Conservation (phyloP, 345 rosid species). For the Eucalyptus tenuipes region DNA sequence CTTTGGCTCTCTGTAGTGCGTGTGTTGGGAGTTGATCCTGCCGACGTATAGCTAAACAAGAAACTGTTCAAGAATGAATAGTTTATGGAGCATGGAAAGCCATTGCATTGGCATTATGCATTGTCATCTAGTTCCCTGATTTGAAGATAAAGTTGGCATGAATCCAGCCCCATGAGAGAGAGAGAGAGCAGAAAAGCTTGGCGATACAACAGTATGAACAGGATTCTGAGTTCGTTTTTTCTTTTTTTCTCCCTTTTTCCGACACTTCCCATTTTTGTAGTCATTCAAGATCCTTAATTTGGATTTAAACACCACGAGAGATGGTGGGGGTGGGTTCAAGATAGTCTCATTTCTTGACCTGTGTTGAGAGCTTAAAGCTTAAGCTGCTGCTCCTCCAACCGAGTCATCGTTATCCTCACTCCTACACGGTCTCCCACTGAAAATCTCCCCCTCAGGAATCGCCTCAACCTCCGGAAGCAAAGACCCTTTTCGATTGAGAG, state of each 20-base stretch:
- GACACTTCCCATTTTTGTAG: conserved; percentile 1
- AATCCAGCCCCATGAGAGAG: neutral
- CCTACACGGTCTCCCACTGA: conserved; percentile 2
- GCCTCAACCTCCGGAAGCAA: conserved; percentile 21
- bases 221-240: neutral
- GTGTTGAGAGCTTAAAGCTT: neutral
- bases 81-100: neutral
- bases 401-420: conserved; percentile 3
- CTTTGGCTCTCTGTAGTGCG: neutral
- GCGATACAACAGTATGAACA: neutral
- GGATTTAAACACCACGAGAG: conserved; percentile 7
- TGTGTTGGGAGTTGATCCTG: conserved; percentile 13
- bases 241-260: neutral
- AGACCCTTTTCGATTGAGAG: conserved; percentile 6
- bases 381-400: neutral
- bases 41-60: neutral
- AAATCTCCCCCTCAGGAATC: conserved; percentile 5
- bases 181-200: neutral
- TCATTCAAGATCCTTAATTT: conserved; percentile 14
- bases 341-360: neutral
- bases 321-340: neutral
- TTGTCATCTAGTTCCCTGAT: conserved; percentile 31
- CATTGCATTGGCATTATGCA: conserved; percentile 12
- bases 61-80: conserved; percentile 7
- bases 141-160: neutral